Conservation (phyloP, 129 eudicot species). For the Chrysanthemum seticuspe region DNA sequence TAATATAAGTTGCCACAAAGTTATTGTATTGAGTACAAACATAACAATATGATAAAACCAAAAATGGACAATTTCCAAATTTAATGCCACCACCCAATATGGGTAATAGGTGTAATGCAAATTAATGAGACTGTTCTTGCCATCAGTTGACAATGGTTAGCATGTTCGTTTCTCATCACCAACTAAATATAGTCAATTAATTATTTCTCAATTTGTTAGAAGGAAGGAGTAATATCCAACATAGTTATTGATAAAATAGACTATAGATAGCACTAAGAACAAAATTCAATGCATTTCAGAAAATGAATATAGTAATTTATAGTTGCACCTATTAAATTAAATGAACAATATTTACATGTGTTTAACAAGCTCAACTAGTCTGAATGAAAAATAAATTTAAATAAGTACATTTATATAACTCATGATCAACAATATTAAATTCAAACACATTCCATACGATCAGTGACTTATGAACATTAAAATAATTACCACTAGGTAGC, state of each 20-base stretch:
- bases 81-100: conserved; percentile 28
- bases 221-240: neutral
- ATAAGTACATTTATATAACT: neutral
- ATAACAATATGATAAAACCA: conserved; percentile 4
- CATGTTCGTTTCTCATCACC: conserved; percentile 24
- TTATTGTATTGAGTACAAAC: neutral
- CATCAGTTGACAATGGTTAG: conserved; percentile 23
- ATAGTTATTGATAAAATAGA: neutral
- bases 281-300: no score
- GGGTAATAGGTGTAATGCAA: conserved; percentile 18
- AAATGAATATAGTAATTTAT: no score
- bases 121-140: conserved; percentile 25
- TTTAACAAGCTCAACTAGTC: neutral
- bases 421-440: conserved; percentile 1
- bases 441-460: conserved; percentile 10
- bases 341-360: neutral
- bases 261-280: no score
- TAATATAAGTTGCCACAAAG: no score
- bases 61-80: conserved; percentile 17
- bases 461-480: neutral
- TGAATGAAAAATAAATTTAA: neutral
- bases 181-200: neutral
- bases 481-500: conserved; percentile 18
- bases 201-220: neutral
- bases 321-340: no score